Base-by-base conservation (phyloP, 2,329 filamentous ascomycete species). In the Chrysoporthe cubensis region DNA sequence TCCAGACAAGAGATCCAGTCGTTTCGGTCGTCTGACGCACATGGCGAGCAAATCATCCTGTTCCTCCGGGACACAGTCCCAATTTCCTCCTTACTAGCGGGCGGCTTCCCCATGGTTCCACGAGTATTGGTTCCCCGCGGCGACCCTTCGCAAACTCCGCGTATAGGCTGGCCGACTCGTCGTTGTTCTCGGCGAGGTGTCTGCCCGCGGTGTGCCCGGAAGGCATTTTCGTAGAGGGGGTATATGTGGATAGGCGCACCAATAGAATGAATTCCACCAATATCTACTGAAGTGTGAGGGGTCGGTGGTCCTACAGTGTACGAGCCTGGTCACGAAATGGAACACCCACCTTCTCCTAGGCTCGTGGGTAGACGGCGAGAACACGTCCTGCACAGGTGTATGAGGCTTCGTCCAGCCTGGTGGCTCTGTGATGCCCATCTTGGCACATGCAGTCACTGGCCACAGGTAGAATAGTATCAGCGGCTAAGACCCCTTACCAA, bases 1-100 rank as follows among this genome's bases (percentile, higher is more conserved):
- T 18, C 8, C 3, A 40, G n/a, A n/a, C 7, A 3, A 13, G 14
- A 58, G 37, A 57, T 43, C 42, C 14, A 9, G 3, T 14, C 4
- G 13, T n/a, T 9, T 21, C 13, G n/a, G 43, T 9, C 34, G 42
- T 6, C 13, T 9, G 13, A 76, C 84, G 65, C 75, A 90, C 88
- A 91, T 16, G 90, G 89, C 61, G 83, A 85, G 73, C 88, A 91
- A 65, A 92, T 91, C 85, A 91, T 89, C 21, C 89, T 80, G 72
- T 91, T 91, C 71, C 80, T 84, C 73, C 81, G 81, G 0, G 81
- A 81, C 1, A 88, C 79, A 0, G 80, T 85, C 1, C 81, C 82
- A 71, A 91, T 90, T 0, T 75, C 77, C 26, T 85, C 75, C n/a
- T 81, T 78, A 0, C 80, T 82, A 52, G 83, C 80, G 0, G 80